Evolutionary conservation across 176 grass and related monocot genomes (phyloP).

Genomic region (Triticum monococcum): DNA sequence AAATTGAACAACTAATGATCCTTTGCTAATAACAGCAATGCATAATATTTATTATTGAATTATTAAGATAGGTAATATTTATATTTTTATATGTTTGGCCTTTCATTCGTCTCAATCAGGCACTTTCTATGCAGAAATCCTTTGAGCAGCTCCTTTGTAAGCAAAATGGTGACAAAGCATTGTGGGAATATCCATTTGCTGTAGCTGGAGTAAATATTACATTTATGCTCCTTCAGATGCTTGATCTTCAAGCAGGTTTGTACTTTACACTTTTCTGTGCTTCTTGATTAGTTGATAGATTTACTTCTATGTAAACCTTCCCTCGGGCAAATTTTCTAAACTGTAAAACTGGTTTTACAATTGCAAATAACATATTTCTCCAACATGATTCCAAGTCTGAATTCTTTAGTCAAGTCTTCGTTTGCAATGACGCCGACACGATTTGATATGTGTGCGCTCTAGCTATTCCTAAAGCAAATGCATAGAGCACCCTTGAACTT

Average conservation of each 20-base stretch:
- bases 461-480: too few species aligned
- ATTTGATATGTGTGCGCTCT: too few species aligned
- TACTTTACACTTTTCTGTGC: conserved; percentile 16
- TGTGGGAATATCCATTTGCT: conserved; percentile 85
- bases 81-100: background rate
- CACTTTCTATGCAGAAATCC: conserved; percentile 50
- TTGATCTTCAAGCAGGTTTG: conserved; percentile 78
- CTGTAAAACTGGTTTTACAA: conserved; percentile 8
- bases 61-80: background rate
- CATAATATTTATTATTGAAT: background rate
- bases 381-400: too few species aligned
- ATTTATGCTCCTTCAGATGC: conserved; percentile 89
- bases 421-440: too few species aligned
- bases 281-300: conserved; percentile 26
- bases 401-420: too few species aligned
- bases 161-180: conserved; percentile 56
- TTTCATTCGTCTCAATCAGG: conserved; percentile 16
- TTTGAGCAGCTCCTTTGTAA: conserved; percentile 73
- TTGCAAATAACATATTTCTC: background rate
- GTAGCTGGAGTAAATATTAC: conserved; percentile 91
- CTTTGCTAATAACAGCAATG: background rate
- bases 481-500: too few species aligned
- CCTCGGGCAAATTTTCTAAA: background rate
- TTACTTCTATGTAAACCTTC: background rate
- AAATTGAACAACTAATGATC: conserved; percentile 7